Base-by-base conservation (phyloP, 75 land plant genomes). In the Picea glauca region DNA sequence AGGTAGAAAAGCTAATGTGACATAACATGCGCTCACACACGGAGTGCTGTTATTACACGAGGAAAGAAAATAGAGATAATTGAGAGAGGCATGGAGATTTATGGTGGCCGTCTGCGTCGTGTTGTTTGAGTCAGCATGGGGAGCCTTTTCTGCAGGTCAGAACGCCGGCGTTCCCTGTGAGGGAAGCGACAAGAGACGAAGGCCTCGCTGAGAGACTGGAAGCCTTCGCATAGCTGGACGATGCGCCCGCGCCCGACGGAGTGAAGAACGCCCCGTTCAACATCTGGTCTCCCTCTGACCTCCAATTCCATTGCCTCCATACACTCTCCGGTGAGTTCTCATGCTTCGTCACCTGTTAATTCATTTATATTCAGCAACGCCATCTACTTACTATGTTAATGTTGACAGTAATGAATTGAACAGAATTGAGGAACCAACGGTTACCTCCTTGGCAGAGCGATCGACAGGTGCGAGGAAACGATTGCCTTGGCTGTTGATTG, bases 401-500 rank as follows among this genome's bases (percentile, higher is more conserved):
- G 18, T 6, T 1, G 2, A 1, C 23, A 60, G 0, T 3, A 46
- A 2, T n/a, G 6, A 26, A 2, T 4, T 50, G 18, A 9, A 18
- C 20, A 23, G 17, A 58, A 58, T 13, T 20, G 60, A 8, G 6
- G n/a, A 3, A 46, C 13, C 21, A 3, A 73, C 35, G 58, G 12
- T 50, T 79, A 94, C 98, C 91, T 94, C 89, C 58, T 92, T 92
- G 7, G 85, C 87, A 58, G 77, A 80, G 32, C 77, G 78, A 63
- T 89, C 76, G 30, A 17, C 40, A 13, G 98, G 91, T 32, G 98
- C 98, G 58, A 86, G 84, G 83, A 83, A 94, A 80, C 96, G 75
- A 77, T 94, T 94, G 78, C 93, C 96, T 65, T 94, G 90, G 82
- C 95, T 93, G 80, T 91, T 91, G 66, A 94, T 90, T 63, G 98